phyloP scores from a whole-genome alignment of 1,284 basidiomycete genomes.

The Fistulina hepatica region DNA sequence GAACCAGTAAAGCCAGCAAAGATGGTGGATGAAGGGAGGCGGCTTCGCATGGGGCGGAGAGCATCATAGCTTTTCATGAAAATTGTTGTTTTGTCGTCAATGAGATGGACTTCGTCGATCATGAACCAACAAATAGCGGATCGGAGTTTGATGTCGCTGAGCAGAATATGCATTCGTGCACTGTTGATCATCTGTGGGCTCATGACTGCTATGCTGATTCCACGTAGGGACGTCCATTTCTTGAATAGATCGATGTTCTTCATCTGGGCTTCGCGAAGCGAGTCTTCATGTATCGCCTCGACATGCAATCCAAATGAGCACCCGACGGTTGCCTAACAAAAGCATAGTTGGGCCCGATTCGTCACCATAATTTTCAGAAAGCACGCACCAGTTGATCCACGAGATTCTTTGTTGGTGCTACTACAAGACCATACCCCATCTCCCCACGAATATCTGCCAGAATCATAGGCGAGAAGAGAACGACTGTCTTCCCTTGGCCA shows the following conservation, averaged over 20 bases:
- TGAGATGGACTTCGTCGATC: slow-evolving; percentile 12
- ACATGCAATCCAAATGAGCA: slow-evolving; percentile 6
- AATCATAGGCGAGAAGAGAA: slow-evolving; percentile 9
- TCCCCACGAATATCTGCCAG: slow-evolving; percentile 8
- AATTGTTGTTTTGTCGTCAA: slow-evolving; percentile 3
- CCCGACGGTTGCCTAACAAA: slow-evolving; percentile 4
- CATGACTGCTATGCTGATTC: slow-evolving; percentile 10
- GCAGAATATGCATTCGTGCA: slow-evolving; percentile 1
- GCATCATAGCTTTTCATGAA: slow-evolving; percentile 5
- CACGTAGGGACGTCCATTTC: slow-evolving; percentile 2
- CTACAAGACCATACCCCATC: slow-evolving; percentile 9
- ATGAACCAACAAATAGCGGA: slow-evolving; percentile 10
- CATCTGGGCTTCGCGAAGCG: slow-evolving; percentile 8
- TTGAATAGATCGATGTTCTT: slow-evolving; percentile 5
- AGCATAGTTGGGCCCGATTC: not conserved
- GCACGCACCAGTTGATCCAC: slow-evolving; percentile 11
- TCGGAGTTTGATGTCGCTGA: not conserved
- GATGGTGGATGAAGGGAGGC: slow-evolving; percentile 11
- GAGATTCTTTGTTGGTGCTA: slow-evolving; percentile 13
- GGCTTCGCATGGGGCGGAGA: slow-evolving; percentile 10
- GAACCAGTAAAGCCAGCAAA: slow-evolving; percentile 16
- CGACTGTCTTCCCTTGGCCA: slow-evolving; percentile 11
- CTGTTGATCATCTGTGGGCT: slow-evolving; percentile 14
- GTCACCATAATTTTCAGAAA: too few relatives aligned
- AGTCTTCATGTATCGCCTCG: slow-evolving; percentile 11